phyloP scores from a whole-genome alignment of 1,284 basidiomycete species.

The Boletellus deceptivus region DNA sequence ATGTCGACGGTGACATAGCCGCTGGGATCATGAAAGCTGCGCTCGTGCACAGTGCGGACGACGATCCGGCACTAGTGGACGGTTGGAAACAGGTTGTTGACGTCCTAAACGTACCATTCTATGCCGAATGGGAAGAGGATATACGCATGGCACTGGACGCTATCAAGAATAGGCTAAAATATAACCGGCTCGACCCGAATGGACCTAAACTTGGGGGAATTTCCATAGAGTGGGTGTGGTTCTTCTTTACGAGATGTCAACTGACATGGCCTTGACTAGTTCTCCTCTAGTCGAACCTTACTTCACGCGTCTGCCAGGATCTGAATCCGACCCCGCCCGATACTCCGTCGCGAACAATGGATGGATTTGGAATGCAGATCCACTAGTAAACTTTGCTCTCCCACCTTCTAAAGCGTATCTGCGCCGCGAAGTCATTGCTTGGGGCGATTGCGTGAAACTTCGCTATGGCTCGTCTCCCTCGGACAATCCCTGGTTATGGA shows the following conservation, averaged over 20 bases:
- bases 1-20: constrained; percentile 57
- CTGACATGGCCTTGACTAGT: constrained; percentile 41
- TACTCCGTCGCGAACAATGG: constrained; percentile 95
- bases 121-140: constrained; percentile 84
- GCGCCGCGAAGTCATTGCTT: constrained; percentile 93
- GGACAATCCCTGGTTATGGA: constrained; percentile 94
- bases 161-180: constrained; percentile 75
- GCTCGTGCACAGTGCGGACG: constrained; percentile 49
- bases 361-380: constrained; percentile 98
- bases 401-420: constrained; percentile 95
- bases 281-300: constrained; percentile 83
- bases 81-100: constrained; percentile 79
- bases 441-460: constrained; percentile 98
- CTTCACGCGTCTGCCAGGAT: constrained; percentile 78
- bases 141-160: constrained; percentile 70
- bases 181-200: constrained; percentile 75
- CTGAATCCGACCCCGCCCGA: constrained; percentile 60
- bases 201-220: constrained; percentile 88
- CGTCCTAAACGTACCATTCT: constrained; percentile 84
- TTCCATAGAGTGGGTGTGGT: constrained; percentile 53
- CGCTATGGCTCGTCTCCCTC: constrained; percentile 80
- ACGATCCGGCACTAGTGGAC: constrained; percentile 57
- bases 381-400: constrained; percentile 93
- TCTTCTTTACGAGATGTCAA: not conserved
- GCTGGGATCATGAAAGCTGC: constrained; percentile 74